Percentiles rank a stretch among this genome's conserved stretches.
These are phyloP conservation scores for Odontarrhena argentea DNA, from an alignment of 345 rosid species.

Conservation along the genomic window DNA sequence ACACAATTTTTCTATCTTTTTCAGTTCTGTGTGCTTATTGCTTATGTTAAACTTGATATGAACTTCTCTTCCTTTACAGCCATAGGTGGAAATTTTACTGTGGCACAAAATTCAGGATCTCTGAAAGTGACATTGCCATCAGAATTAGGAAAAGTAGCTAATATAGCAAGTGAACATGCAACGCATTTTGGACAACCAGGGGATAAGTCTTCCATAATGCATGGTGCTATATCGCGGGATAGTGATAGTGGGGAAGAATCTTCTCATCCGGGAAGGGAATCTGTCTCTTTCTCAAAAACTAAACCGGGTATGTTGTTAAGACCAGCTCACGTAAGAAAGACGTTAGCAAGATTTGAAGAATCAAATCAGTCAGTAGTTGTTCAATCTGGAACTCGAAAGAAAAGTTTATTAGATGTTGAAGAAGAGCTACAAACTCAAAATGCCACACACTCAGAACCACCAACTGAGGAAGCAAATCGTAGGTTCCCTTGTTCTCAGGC, in stretches of 20 bases:
- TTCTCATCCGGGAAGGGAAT: slow-evolving; percentile 52
- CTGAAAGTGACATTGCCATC: slow-evolving; percentile 37
- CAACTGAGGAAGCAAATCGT: slow-evolving; percentile 53
- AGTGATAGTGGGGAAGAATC: slow-evolving; percentile 55
- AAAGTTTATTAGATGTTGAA: slow-evolving; percentile 37
- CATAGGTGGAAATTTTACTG: slow-evolving; percentile 58
- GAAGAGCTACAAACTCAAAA: slow-evolving; percentile 40
- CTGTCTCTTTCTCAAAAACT: slow-evolving; percentile 75
- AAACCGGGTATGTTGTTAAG: slow-evolving; percentile 84
- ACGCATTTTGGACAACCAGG: slow-evolving; percentile 43
- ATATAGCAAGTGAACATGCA: slow-evolving; percentile 42
- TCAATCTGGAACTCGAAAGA: slow-evolving; percentile 45
- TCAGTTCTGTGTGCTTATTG: slow-evolving; percentile 17
- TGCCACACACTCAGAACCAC: slow-evolving; percentile 40
- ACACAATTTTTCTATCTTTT: background rate
- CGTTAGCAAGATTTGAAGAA: slow-evolving; percentile 56
- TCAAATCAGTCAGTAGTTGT: slow-evolving; percentile 48
- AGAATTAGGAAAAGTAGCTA: slow-evolving; percentile 22
- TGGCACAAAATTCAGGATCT: slow-evolving; percentile 47
- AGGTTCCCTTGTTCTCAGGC: slow-evolving; percentile 41
- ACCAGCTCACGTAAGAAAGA: slow-evolving; percentile 73
- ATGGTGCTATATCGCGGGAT: slow-evolving; percentile 47
- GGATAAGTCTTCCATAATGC: slow-evolving; percentile 45
- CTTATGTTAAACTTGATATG: slow-evolving; percentile 34
- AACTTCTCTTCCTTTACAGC: slow-evolving; percentile 50